Percentiles rank a stretch among this genome's conserved stretches.
Conservation (phyloP, 1,284 basidiomycete species). For the Fomitopsis pinicola region DNA sequence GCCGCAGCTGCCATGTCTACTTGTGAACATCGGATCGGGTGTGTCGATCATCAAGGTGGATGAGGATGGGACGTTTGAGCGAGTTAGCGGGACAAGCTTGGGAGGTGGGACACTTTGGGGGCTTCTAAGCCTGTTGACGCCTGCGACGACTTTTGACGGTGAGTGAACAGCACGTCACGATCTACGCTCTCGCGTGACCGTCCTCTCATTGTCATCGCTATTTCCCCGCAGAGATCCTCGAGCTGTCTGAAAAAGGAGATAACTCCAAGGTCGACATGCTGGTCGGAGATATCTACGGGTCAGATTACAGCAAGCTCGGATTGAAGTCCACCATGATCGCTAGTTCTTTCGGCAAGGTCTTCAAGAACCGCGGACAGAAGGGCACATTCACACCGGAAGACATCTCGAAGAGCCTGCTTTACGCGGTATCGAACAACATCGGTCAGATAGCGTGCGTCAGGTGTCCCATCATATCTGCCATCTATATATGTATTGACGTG, state of each 20-base stretch:
- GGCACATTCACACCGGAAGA: constrained; percentile 86
- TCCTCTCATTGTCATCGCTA: not conserved
- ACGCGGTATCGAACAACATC: constrained; percentile 98
- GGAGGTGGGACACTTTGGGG: constrained; percentile 99
- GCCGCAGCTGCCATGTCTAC: constrained; percentile 91
- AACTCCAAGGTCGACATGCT: constrained; percentile 98
- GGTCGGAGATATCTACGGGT: constrained; percentile 98
- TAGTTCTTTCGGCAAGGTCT: constrained; percentile 98
- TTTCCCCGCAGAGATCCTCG: constrained; percentile 81
- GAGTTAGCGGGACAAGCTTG: constrained; percentile 94
- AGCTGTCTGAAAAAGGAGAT: constrained; percentile 89
- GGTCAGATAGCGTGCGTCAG: constrained; percentile 94
- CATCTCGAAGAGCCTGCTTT: constrained; percentile 91
- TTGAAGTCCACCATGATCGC: constrained; percentile 98
- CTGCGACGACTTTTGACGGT: constrained; percentile 97
- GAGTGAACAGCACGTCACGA: constrained; percentile 27
- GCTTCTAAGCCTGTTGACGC: constrained; percentile 88
- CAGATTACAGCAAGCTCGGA: constrained; percentile 90
- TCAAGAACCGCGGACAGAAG: constrained; percentile 85
- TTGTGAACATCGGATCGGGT: constrained; percentile 98
- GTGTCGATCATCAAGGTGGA: constrained; percentile 98
- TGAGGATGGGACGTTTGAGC: constrained; percentile 92
- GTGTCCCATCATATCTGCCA: not conserved
- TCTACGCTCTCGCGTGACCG: constrained; percentile 7
- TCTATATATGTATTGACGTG: not conserved